Evolutionary conservation across 202 grass and related monocot genomes (phyloP), one percentile per base, ranked within the genome.

Genomic region (Brachypodium distachyon): DNA sequence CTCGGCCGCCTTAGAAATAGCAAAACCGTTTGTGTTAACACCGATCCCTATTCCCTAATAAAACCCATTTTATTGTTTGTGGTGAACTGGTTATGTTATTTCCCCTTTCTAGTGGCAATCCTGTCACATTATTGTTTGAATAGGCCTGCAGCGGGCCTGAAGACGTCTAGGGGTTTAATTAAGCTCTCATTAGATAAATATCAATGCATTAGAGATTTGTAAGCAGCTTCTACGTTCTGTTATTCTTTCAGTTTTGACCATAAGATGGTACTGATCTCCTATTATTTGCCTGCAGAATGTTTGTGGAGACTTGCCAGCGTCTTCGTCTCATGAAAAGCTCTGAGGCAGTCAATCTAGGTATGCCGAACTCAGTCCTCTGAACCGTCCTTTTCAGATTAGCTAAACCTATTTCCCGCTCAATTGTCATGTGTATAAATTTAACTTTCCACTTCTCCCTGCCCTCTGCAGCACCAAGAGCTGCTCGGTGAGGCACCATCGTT

Each of bases 241-340:
- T n/a, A n/a, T n/a, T n/a, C n/a, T n/a, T n/a, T n/a, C n/a, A 37
- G 19, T 12, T 36, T 57, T 52, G 14, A 73, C n/a, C 44, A 18
- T 16, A 54, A 60, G 9, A 49, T 40, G 36, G 38, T 74, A 39
- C 70, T 88, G 46, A 88, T 8, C 14, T 81, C 6, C 26, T 55
- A 54, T 69, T 73, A 32, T 75, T 12, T 73, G 7, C 21, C 6
- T 85, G 47, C 81, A 97, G 93, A 77, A 97, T 97, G 93, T 97
- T 97, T 84, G 87, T 93, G 22, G 90, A 93, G 19, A 44, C 80
- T 26, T 97, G 90, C 77, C 91, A 97, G 60, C 90, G 87, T 44
- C 69, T 97, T 43, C 93, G 87, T 65, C 85, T 97, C 56, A 93
- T 97, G 93, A 97, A 97, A 78, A 87, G 87, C 68, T 93, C 87